Evolutionary conservation across 2,329 filamentous ascomycete species (phyloP).

Genomic region (Cadophora sp.): DNA sequence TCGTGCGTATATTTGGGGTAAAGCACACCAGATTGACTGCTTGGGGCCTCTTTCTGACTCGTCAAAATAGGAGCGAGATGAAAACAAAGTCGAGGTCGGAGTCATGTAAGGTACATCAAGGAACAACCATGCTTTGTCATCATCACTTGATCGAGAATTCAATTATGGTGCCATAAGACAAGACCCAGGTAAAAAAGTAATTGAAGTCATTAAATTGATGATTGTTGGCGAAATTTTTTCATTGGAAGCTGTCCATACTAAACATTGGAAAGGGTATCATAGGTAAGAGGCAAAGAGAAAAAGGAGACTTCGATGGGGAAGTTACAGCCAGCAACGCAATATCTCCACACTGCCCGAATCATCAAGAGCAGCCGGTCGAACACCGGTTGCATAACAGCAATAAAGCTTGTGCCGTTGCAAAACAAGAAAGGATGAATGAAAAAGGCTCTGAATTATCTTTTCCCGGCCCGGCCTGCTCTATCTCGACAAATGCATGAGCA

Average conservation of each 20-base stretch:
- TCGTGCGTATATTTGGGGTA: background rate
- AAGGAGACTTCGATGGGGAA: background rate
- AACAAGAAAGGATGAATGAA: background rate
- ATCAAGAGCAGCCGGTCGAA: background rate
- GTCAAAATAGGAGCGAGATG: too few relatives aligned
- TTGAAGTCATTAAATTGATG: background rate
- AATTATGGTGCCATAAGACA: too few relatives aligned
- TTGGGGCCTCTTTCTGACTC: background rate
- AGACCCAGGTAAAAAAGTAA: too few relatives aligned
- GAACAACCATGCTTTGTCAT: too few relatives aligned
- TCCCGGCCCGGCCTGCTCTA: too few relatives aligned
- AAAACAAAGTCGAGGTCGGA: too few relatives aligned
- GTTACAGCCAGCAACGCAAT: background rate
- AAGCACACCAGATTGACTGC: background rate
- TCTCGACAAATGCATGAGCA: background rate
- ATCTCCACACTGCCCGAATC: background rate
- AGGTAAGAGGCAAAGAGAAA: background rate
- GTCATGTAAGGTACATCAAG: too few relatives aligned
- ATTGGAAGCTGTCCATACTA: background rate
- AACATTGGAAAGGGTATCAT: conserved; percentile 10
- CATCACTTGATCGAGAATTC: too few relatives aligned
- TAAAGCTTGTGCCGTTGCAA: too few relatives aligned
- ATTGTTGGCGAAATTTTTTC: too few relatives aligned
- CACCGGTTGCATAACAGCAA: too few relatives aligned
- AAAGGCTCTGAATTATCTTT: too few relatives aligned